A percentile compares a stretch with the other conserved stretches of the same genome.
Conservation (phyloP, 805 yeast genomes). For the Saturnispora silvae region DNA sequence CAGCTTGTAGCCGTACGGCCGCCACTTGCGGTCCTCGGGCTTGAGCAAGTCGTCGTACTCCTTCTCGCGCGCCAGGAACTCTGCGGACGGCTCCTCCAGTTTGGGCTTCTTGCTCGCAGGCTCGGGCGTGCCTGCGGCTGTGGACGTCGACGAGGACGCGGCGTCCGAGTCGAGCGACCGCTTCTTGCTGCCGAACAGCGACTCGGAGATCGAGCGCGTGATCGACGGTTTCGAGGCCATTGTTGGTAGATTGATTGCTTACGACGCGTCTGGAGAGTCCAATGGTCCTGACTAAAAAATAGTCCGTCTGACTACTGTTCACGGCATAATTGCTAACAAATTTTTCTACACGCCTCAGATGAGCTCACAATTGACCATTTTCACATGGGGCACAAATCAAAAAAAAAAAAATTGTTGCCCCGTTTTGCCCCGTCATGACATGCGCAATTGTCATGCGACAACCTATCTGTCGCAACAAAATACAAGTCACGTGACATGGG, state of each 20-base stretch:
- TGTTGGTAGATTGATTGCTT: background rate
- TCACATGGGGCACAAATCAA: too few relatives aligned
- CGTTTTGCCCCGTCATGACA: too few relatives aligned
- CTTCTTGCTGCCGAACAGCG: constrained; percentile 11
- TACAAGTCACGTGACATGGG: too few relatives aligned
- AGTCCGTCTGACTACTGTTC: too few relatives aligned
- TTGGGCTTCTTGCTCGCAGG: background rate
- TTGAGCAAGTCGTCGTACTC: constrained; percentile 57
- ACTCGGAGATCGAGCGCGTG: constrained; percentile 11
- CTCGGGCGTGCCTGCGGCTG: background rate
- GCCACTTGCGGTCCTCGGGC: constrained; percentile 57
- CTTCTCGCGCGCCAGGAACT: constrained; percentile 39
- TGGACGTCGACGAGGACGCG: background rate
- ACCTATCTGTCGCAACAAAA: too few relatives aligned
- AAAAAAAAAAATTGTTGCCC: too few relatives aligned
- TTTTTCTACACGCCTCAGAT: too few relatives aligned
- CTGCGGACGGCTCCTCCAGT: constrained; percentile 26
- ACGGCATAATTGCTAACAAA: too few relatives aligned
- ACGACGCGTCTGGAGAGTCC: too few relatives aligned
- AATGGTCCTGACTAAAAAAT: too few relatives aligned
- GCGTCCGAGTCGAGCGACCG: background rate
- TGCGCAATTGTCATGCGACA: too few relatives aligned
- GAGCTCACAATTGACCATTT: too few relatives aligned
- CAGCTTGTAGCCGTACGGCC: constrained; percentile 71
- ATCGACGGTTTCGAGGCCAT: constrained; percentile 4